phyloP scores from a whole-genome alignment of 164 flowering plant genomes.

The Umbilicus rupestris region DNA sequence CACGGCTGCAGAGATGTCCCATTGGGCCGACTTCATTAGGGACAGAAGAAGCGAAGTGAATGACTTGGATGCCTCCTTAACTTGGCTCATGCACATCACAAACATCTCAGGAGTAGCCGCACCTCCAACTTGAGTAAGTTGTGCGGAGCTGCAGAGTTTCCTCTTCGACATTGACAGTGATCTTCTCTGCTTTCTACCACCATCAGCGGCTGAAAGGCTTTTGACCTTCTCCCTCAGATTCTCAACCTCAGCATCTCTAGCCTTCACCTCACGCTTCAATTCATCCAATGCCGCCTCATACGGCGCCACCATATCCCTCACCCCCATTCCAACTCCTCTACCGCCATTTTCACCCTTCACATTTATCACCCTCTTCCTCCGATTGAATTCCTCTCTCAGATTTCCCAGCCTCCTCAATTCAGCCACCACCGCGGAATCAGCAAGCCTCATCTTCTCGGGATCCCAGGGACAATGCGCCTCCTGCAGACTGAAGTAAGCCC shows the following conservation, averaged over 20 bases:
- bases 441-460: constrained; percentile 66
- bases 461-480: constrained; percentile 93
- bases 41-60: constrained; percentile 70
- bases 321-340: constrained; percentile 22
- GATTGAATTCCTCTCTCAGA: constrained; percentile 61
- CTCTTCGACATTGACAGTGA: constrained; percentile 24
- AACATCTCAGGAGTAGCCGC: constrained; percentile 61
- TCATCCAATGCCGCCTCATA: constrained; percentile 90
- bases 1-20: constrained; percentile 87
- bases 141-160: constrained; percentile 36
- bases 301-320: constrained; percentile 76
- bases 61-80: constrained; percentile 59
- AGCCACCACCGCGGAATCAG: constrained; percentile 74
- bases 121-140: constrained; percentile 28
- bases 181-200: constrained; percentile 36
- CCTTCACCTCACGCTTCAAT: constrained; percentile 69
- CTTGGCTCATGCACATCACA: constrained; percentile 49
- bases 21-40: constrained; percentile 78
- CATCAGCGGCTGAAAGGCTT: constrained; percentile 14
- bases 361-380: constrained; percentile 25
- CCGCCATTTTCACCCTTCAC: constrained; percentile 13
- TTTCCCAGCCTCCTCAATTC: constrained; percentile 60
- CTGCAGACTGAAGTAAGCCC: constrained; percentile 62
- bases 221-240: constrained; percentile 58
- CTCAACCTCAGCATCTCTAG: constrained; percentile 60